These are phyloP conservation scores for Pseudogymnoascus sp. DNA, from an alignment of 2,329 filamentous ascomycete genomes.

Conservation along the genomic window DNA sequence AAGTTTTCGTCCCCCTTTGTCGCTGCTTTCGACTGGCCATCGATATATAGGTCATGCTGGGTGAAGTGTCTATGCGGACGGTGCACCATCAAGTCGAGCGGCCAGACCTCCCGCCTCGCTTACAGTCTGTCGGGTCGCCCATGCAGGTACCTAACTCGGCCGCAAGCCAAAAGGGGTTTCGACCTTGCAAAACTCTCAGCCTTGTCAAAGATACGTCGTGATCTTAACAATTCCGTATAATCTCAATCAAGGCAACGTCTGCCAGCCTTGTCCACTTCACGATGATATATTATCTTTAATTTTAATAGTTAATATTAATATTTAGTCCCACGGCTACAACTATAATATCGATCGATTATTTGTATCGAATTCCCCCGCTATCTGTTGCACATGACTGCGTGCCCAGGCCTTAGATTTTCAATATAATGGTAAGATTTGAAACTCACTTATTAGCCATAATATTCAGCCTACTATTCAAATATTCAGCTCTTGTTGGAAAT, in stretches of 20 bases:
- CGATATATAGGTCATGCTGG: not conserved
- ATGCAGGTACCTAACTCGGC: conserved; percentile 5
- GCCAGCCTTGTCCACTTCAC: not conserved
- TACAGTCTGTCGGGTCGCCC: conserved; percentile 3
- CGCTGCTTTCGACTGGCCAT: conserved; percentile 1
- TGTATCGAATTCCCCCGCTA: not conserved
- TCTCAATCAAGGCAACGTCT: not conserved
- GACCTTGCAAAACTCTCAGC: not conserved
- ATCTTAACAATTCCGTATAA: not conserved
- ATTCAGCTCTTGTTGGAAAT: not conserved
- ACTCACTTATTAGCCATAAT: not conserved
- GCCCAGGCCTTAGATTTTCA: not conserved
- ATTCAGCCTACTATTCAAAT: not conserved
- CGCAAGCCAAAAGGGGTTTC: conserved; percentile 2
- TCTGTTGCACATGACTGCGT: not conserved
- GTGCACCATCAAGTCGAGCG: not conserved
- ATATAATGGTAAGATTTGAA: not conserved
- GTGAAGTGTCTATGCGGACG: conserved; percentile 1
- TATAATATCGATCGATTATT: not conserved
- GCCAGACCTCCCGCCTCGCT: conserved; percentile 4
- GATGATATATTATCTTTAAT: not conserved
- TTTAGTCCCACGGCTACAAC: no score
- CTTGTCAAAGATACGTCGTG: conserved; percentile 1
- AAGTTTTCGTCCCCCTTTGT: not conserved
- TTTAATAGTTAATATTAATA: not conserved